These are phyloP conservation scores for Drechslerella coelobrocha DNA, from an alignment of 2,329 filamentous ascomycete genomes.

Conservation along the genomic window DNA sequence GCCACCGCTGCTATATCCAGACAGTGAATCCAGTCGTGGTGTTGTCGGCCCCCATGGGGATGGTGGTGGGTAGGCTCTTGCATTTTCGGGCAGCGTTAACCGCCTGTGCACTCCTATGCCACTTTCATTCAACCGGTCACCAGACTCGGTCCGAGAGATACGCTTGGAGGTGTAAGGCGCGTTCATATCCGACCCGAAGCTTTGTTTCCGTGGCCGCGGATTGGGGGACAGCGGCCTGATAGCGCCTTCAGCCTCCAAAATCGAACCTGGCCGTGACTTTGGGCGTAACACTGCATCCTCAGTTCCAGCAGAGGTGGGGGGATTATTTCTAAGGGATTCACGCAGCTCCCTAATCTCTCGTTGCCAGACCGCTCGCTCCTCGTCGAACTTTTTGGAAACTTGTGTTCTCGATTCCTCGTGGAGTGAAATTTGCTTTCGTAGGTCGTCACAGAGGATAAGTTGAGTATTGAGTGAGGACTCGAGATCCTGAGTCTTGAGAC, in stretches of 20 bases:
- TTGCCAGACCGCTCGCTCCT: slow-evolving; percentile 68
- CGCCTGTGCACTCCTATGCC: slow-evolving; percentile 11
- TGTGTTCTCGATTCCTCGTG: slow-evolving; percentile 40
- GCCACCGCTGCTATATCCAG: slow-evolving; percentile 18
- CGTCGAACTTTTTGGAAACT: slow-evolving; percentile 65
- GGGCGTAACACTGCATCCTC: slow-evolving; percentile 26
- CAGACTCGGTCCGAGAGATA: slow-evolving; percentile 41
- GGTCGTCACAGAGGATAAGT: slow-evolving; percentile 66
- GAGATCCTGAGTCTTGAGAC: slow-evolving; percentile 68
- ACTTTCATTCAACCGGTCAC: slow-evolving; percentile 26
- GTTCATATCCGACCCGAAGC: slow-evolving; percentile 46
- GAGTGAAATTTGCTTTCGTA: slow-evolving; percentile 69
- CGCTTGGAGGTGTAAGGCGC: slow-evolving; percentile 41
- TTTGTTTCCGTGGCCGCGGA: slow-evolving; percentile 35
- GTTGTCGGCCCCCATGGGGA: slow-evolving; percentile 31
- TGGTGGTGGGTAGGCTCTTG: slow-evolving; percentile 25
- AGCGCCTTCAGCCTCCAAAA: slow-evolving; percentile 36
- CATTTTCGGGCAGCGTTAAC: slow-evolving; percentile 31
- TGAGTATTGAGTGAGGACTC: slow-evolving; percentile 70
- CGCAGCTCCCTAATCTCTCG: slow-evolving; percentile 42
- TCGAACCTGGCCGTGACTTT: slow-evolving; percentile 41
- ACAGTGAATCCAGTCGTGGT: slow-evolving; percentile 38
- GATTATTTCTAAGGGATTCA: slow-evolving; percentile 13
- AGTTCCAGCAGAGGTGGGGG: slow-evolving; percentile 4
- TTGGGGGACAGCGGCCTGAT: slow-evolving; percentile 36